Evolutionary conservation across 148 eudicot genomes (phyloP).

Genomic region (Silene uniflora): DNA sequence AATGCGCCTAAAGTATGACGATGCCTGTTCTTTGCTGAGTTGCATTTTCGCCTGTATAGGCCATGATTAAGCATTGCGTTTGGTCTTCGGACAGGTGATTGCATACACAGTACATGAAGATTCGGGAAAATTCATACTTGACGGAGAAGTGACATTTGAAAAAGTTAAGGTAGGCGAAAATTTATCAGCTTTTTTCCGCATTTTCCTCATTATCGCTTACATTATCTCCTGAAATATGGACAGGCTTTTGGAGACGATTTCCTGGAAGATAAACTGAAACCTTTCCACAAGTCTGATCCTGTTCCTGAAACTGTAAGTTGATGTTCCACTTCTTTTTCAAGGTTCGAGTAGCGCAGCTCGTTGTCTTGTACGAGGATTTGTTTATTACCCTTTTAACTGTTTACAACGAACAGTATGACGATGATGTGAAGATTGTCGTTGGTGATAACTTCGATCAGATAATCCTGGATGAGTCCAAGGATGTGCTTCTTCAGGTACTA

Average conservation of each 20-base stretch:
- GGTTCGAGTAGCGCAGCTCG: too few species aligned
- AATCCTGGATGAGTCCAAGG: conserved; percentile 90
- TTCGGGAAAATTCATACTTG: conserved; percentile 51
- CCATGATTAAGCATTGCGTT: too few species aligned
- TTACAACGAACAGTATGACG: conserved; percentile 55
- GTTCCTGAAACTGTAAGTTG: conserved; percentile 75
- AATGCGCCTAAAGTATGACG: conserved; percentile 53
- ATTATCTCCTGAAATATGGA: too few species aligned
- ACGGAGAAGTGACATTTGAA: conserved; percentile 55
- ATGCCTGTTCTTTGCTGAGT: neutral
- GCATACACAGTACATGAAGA: conserved; percentile 72
- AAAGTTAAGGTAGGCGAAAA: conserved; percentile 52
- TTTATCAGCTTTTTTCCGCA: neutral
- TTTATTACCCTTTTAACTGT: too few species aligned
- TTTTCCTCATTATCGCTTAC: neutral
- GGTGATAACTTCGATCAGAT: conserved; percentile 86
- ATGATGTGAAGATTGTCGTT: conserved; percentile 84
- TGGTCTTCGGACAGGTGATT: conserved; percentile 45
- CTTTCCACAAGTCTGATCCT: conserved; percentile 87
- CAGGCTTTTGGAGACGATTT: conserved; percentile 77
- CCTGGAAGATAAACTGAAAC: conserved; percentile 72
- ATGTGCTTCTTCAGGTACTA: conserved; percentile 88
- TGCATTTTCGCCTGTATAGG: neutral
- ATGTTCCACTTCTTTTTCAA: too few species aligned
- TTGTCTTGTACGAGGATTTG: too few species aligned